phyloP scores from a whole-genome alignment of 441 rosid species.

The Aleurites moluccanus region DNA sequence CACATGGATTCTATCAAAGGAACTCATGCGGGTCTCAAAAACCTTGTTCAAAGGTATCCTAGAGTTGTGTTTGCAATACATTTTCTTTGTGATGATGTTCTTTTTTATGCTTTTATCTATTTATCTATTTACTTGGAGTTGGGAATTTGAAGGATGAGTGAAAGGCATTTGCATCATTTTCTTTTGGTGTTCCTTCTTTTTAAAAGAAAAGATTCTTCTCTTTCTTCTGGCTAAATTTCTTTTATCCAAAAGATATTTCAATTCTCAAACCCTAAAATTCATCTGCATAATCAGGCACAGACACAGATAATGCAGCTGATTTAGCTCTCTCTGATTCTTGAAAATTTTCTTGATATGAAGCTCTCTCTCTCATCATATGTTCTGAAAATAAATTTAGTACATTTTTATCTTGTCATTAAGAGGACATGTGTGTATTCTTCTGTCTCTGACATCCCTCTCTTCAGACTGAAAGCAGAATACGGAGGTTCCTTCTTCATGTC shows the following conservation, averaged over 20 bases:
- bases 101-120: slow-evolving; percentile 1
- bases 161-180: not conserved
- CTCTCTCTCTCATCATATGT: not conserved
- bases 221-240: not conserved
- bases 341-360: not conserved
- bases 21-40: slow-evolving; percentile 75
- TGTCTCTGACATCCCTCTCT: not conserved
- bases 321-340: slow-evolving; percentile 1
- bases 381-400: not conserved
- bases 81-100: not conserved
- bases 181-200: not conserved
- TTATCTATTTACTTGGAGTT: not conserved
- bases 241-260: not conserved
- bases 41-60: slow-evolving; percentile 74
- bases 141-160: not conserved
- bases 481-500: not conserved
- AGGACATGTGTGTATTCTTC: not conserved
- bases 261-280: not conserved
- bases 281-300: not conserved
- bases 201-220: too few relatives aligned
- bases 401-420: not conserved
- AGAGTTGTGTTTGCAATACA: not conserved
- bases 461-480: not conserved
- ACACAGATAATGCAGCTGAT: not conserved
- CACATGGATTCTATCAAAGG: slow-evolving; percentile 93